Base-by-base conservation (phyloP, 176 grass and related monocot genomes). In the Oryza coarctata region DNA sequence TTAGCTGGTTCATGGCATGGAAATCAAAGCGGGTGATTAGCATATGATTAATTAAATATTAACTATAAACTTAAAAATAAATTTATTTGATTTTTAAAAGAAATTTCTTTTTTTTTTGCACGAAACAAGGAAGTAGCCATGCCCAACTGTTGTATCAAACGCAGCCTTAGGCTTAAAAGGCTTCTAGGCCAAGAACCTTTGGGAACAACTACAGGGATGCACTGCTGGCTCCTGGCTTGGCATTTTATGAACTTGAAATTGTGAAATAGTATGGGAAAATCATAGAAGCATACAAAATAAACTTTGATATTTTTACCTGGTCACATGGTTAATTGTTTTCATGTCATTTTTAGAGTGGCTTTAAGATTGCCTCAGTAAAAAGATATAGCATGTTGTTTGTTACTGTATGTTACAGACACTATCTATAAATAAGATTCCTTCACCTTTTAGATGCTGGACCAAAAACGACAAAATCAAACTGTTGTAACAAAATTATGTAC, bases 141-240 rank as follows among this genome's bases (percentile, higher is more conserved):
- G n/a, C n/a, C n/a, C n/a, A n/a, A n/a, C n/a, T n/a, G n/a, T n/a
- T n/a, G n/a, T n/a, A n/a, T n/a, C n/a, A n/a, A n/a, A n/a, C n/a
- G n/a, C n/a, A n/a, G n/a, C n/a, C n/a, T n/a, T n/a, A n/a, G 30
- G 41, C 32, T 23, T 85, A 69, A 55, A 89, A 57, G 70, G 31
- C 32, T 71, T 70, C 41, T 78, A 34, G 35, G 29, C 22, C 36
- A 27, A 44, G 43, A 81, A n/a, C 12, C 12, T 72, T 22, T 38
- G 22, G 55, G 58, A 52, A 77, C 26, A 89, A 66, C 44, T 45
- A 6, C 43, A 29, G 18, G 10, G 20, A 34, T 71, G 65, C 65
- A 40, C 30, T 22, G 12, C 63, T 80, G 12, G 20, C 34, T 70
- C 17, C 20, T 55, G 50, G 14, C 20, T 55, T 31, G 25, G 36